These are phyloP conservation scores for Fomitopsis betulina DNA, from an alignment of 1,284 basidiomycete genomes.

Conservation along the genomic window DNA sequence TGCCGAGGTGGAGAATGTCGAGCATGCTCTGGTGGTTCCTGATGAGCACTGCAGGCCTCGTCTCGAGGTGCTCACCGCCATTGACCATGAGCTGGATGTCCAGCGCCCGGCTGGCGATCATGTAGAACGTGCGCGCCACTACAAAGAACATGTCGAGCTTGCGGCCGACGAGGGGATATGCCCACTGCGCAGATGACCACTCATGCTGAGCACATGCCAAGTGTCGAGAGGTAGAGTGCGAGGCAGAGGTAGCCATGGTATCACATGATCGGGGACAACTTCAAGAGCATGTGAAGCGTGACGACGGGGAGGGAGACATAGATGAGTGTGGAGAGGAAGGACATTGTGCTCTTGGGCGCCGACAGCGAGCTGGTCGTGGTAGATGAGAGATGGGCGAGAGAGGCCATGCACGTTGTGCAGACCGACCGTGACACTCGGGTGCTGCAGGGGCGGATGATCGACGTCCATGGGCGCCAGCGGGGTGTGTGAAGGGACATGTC, in stretches of 20 bases:
- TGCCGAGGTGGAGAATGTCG: slow-evolving; percentile 82
- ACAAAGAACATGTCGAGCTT: slow-evolving; percentile 83
- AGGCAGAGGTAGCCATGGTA: slow-evolving; percentile 80
- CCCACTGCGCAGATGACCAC: slow-evolving; percentile 72
- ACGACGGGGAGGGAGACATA: slow-evolving; percentile 69
- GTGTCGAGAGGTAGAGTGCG: slow-evolving; percentile 68
- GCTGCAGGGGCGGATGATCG: too few species aligned
- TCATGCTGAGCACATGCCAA: slow-evolving; percentile 74
- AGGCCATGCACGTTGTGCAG: neutral
- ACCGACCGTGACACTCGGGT: too few species aligned
- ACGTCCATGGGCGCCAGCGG: too few species aligned
- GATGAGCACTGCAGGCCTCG: slow-evolving; percentile 71
- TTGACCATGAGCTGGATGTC: slow-evolving; percentile 79
- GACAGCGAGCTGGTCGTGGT: neutral
- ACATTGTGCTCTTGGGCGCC: slow-evolving; percentile 37
- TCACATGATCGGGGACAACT: slow-evolving; percentile 47
- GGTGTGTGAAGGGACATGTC: too few species aligned
- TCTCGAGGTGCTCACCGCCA: slow-evolving; percentile 77
- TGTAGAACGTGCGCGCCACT: slow-evolving; percentile 85
- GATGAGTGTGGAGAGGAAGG: slow-evolving; percentile 53
- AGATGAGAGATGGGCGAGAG: slow-evolving; percentile 3
- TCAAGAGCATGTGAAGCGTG: slow-evolving; percentile 53
- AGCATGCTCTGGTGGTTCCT: slow-evolving; percentile 95
- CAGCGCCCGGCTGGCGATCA: slow-evolving; percentile 59
- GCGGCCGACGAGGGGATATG: slow-evolving; percentile 67